A percentile compares a stretch with the other conserved stretches of the same genome.
Conservation (phyloP, 2,329 filamentous ascomycete species). For the Aspergillus japonicus region DNA sequence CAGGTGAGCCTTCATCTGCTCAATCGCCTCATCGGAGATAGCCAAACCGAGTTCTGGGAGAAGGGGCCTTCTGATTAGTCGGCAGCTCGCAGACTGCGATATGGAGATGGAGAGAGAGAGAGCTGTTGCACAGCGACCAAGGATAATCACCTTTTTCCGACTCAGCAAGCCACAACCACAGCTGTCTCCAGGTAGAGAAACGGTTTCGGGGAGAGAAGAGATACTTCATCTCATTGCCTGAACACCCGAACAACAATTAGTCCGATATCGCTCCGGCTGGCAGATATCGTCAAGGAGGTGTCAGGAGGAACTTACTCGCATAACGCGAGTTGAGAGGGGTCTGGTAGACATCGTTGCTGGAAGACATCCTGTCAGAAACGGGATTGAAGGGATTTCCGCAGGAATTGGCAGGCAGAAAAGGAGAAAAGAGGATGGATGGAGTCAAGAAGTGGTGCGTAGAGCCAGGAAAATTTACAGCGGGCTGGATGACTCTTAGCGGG, state of each 20-base stretch:
- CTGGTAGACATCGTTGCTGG: constrained; percentile 58
- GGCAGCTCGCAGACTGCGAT: constrained; percentile 15
- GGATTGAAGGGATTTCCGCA: constrained; percentile 19
- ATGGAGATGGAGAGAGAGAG: background rate
- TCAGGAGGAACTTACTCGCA: constrained; percentile 51
- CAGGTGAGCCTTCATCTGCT: constrained; percentile 72
- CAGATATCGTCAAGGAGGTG: background rate
- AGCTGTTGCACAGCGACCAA: constrained; percentile 1
- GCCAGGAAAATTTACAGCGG: constrained; percentile 31
- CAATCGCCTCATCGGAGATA: constrained; percentile 72
- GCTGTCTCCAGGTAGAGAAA: constrained; percentile 75
- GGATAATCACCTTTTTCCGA: constrained; percentile 58
- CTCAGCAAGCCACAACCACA: constrained; percentile 85
- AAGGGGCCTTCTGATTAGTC: constrained; percentile 21
- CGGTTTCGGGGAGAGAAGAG: constrained; percentile 77
- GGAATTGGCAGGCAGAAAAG: constrained; percentile 22
- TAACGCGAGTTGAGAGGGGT: constrained; percentile 72
- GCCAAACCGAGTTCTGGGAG: constrained; percentile 66
- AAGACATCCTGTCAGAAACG: constrained; percentile 33
- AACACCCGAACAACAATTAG: constrained; percentile 20
- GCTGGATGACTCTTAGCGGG: constrained; percentile 26
- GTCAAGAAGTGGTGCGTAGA: constrained; percentile 23
- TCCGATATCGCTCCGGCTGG: constrained; percentile 2
- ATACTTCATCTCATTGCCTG: constrained; percentile 66
- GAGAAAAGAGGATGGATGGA: constrained; percentile 9